Conservation (phyloP, 2,329 filamentous ascomycete species). For the Stylonectria norvegica region DNA sequence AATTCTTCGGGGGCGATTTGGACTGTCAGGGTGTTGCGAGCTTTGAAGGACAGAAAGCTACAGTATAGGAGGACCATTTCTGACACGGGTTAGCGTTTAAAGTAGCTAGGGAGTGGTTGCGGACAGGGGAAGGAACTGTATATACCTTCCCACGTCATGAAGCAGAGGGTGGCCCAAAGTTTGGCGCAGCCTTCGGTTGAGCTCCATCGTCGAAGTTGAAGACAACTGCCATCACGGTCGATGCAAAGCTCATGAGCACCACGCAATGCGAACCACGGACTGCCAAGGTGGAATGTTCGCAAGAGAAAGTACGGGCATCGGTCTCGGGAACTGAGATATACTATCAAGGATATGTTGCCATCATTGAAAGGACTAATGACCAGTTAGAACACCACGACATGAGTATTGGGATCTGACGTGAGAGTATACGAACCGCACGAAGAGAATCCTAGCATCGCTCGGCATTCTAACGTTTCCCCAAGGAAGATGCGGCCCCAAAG, state of each 20-base stretch:
- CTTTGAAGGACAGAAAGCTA: conserved; percentile 56
- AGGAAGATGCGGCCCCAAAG: conserved; percentile 44
- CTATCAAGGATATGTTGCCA: conserved; percentile 51
- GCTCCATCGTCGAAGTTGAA: conserved; percentile 54
- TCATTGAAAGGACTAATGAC: conserved; percentile 56
- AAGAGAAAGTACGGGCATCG: conserved; percentile 47
- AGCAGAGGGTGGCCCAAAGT: conserved; percentile 54
- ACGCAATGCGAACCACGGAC: conserved; percentile 45
- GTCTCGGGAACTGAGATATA: conserved; percentile 45
- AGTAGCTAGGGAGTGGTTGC: no score
- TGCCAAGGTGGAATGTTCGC: conserved; percentile 39
- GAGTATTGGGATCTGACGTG: no score
- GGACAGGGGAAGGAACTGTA: background rate
- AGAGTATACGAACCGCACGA: conserved; percentile 45
- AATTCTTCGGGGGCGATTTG: conserved; percentile 46
- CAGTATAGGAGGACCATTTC: conserved; percentile 60
- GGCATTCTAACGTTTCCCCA: conserved; percentile 45
- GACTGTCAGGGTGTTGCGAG: conserved; percentile 44
- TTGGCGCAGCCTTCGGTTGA: conserved; percentile 40
- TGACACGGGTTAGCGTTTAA: conserved; percentile 26
- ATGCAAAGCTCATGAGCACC: conserved; percentile 56
- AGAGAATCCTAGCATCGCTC: conserved; percentile 48
- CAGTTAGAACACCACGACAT: no score
- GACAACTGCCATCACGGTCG: conserved; percentile 43
- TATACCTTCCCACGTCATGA: conserved; percentile 59